Base-by-base conservation (phyloP, 108 stramenopile species). In the Fistulifera pelliculosa region DNA sequence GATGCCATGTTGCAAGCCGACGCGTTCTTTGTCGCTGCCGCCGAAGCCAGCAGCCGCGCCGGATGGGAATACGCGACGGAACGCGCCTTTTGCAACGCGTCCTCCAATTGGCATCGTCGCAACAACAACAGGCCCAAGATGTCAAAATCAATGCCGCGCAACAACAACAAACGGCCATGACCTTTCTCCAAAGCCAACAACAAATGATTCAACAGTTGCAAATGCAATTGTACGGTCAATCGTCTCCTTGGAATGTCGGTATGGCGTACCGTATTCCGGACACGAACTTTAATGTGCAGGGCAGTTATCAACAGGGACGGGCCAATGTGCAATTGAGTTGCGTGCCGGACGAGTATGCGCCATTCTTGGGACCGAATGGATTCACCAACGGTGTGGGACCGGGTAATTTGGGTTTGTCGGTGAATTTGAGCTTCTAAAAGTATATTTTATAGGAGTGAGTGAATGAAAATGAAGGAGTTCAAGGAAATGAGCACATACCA, bases 371-470 rank as follows among this genome's bases (percentile, higher is more conserved):
- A 25, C 83, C 94, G 17, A 91, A 94, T 67, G 96, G 96, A 24
- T 96, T 97, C 63, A 95, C 93, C 11, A 93, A 97, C 60, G 96
- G 96, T 24, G 94, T 97, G 31, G 95, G 94, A 53, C 96, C 96
- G 16, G 96, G 95, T 56, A 97, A 97, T 65, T 65, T 97, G 11
- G 96, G 96, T 23, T 70, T 97, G 47, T 93, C 89, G 13, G 69
- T 97, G 60, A 97, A 95, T 71, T 71, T 97, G 49, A 97, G 90
- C 72, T 63, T 97, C 18, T 96, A 78, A 57, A 45, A 19, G 5
- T 13, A 14, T 41, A 41, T 41, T 13, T 11, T 41, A 14, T 13
- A n/a, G n/a, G 14, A 41, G 40, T 11, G 14, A 14, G 40, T 14
- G 40, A 41, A 14, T 13, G 11, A 13, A 41, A 41, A 14, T 14